Evolutionary conservation across 805 yeast species (phyloP), one percentile per base, ranked within the genome.

Genomic region (Kodamaea lidongshanica): DNA sequence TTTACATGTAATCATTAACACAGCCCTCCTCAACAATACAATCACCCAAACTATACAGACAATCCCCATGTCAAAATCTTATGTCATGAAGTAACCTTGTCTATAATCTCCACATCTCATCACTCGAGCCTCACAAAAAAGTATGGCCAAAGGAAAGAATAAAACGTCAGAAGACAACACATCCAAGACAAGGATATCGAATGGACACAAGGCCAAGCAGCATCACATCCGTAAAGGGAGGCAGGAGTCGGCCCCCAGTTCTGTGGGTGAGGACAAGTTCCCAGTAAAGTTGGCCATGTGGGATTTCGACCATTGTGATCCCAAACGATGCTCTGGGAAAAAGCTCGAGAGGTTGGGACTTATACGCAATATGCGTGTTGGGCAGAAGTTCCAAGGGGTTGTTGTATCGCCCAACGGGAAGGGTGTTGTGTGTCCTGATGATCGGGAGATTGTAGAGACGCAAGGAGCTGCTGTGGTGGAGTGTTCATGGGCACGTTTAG

Each of bases 271-370:
- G 5, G 44, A 44, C 27, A 40, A 69, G 29, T 83, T 85, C 48
- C 95, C 94, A 1, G 79, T 81, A 19, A 87, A 85, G 48, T 55
- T 88, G 39, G 96, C 96, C 11, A 89, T 89, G 98, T 89, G 98
- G 96, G 98, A 92, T 54, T 92, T 92, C 50, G 95, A 88, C 42
- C 98, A 92, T 52, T 92, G 98, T 61, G 98, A 92, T 58, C 98
- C 98, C 1, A 92, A 92, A 51, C 70, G 96, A 50, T 92, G 98
- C 53, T 80, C 94, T 42, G 98, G 98, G 12, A 92, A 92, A 61
- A 88, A 87, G 52, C 65, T 92, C 17, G 96, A 86, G 48, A 67
- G 97, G 33, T 56, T 89, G 12, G 97, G 97, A 1, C 58, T 86
- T 12, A 88, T 92, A 29, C 74, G 76, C 38, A 73, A 74, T 32